Evolutionary conservation across 73 alveolate species (phyloP), one percentile per base, ranked within the genome.

Genomic region (Halteria grandinella): DNA sequence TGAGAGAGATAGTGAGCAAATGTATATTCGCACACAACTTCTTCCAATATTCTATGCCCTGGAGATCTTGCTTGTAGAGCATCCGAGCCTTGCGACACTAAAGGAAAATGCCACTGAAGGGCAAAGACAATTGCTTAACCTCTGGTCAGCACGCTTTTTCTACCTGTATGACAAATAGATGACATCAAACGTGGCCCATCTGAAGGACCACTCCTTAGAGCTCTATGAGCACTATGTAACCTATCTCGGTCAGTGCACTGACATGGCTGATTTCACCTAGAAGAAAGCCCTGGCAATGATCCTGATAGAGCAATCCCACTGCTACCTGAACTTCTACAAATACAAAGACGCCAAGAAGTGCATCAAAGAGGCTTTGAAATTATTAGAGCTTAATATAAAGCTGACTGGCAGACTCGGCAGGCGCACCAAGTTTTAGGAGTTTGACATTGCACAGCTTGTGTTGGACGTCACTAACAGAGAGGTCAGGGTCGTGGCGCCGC

Each of bases 351-450:
- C 96, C 51, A 93, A 92, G 41, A 44, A 66, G 33, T 76, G 89
- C 45, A 75, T 95, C 53, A 87, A 85, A 57, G 75, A 72, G 44
- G 97, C 98, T 4, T 87, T 86, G 80, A 39, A 75, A 36, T 55
- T 90, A 25, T 48, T 95, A 34, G 93, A 89, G 43, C 69, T 96
- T 27, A 89, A 93, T 59, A 70, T 93, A 10, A 89, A 86, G 8
- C 83, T 96, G 25, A 94, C 99, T 24, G 99, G 99, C 11, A 96
- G 86, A 90, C 83, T 90, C 28, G 99, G 99, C 0, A 92, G 82
- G 63, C 88, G 97, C 60, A 96, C 99, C 1, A 96, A 96, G 80
- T 96, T 83, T 86, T 89, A 96, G 79, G 92, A 85, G 28, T 93
- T 92, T 49, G 94, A 94, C 17, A 77, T 87, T 36, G 94, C 99